These are phyloP conservation scores for Hamamelis virginiana DNA, from an alignment of 164 flowering plant species.

Conservation along the genomic window DNA sequence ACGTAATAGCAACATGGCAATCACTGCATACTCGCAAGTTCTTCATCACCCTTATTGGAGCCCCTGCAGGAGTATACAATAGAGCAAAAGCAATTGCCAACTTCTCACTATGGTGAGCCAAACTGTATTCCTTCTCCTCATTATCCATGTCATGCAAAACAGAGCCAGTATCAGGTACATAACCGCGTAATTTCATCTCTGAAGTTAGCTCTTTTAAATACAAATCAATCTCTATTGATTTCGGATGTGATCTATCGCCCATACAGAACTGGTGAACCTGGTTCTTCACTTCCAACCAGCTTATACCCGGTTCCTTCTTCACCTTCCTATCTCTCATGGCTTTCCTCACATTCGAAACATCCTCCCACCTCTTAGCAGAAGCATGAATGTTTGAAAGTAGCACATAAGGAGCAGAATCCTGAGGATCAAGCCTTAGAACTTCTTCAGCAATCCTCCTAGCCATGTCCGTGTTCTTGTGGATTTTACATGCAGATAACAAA, in stretches of 20 bases:
- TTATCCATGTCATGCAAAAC: slow-evolving; percentile 30
- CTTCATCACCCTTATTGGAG: slow-evolving; percentile 70
- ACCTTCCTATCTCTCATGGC: slow-evolving; percentile 57
- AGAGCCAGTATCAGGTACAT: slow-evolving; percentile 29
- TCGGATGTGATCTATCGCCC: slow-evolving; percentile 57
- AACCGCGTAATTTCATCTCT: slow-evolving; percentile 54
- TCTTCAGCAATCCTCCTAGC: slow-evolving; percentile 53
- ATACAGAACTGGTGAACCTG: slow-evolving; percentile 54
- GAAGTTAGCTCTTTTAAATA: slow-evolving; percentile 48
- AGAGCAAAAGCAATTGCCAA: slow-evolving; percentile 71
- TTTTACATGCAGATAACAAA: slow-evolving; percentile 70
- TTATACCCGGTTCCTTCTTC: slow-evolving; percentile 79
- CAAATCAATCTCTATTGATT: slow-evolving; percentile 40
- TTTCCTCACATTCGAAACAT: slow-evolving; percentile 55
- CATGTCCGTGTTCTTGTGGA: slow-evolving; percentile 64
- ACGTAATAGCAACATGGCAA: slow-evolving; percentile 65
- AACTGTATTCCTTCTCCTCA: slow-evolving; percentile 47
- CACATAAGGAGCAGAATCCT: slow-evolving; percentile 66
- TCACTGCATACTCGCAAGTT: slow-evolving; percentile 68
- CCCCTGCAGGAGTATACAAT: slow-evolving; percentile 39
- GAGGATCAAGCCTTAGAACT: slow-evolving; percentile 51
- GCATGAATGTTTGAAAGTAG: slow-evolving; percentile 67
- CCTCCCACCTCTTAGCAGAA: slow-evolving; percentile 55
- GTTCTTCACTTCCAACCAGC: slow-evolving; percentile 77
- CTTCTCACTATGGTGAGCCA: slow-evolving; percentile 72